phyloP scores from a whole-genome alignment of 768 basidiomycete genomes.

The Coprinellus micaceus region DNA sequence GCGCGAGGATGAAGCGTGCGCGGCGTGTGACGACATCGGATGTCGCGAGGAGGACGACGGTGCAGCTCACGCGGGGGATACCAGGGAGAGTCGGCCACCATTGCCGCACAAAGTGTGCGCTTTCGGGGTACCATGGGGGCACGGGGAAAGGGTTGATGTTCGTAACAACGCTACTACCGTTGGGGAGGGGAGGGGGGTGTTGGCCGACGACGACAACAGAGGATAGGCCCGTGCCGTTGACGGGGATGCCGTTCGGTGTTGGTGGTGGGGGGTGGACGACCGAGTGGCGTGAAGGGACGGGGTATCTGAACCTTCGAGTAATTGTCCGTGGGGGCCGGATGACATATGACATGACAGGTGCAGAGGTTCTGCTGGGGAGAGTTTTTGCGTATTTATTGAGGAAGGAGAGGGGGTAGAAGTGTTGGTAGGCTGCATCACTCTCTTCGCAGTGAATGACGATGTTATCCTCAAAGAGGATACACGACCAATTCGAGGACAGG shows the following conservation, averaged over 20 bases:
- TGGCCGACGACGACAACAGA: constrained; percentile 4
- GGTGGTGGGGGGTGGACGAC: background rate
- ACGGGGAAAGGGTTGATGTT: constrained; percentile 59
- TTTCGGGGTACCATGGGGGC: constrained; percentile 68
- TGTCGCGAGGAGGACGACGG: constrained; percentile 62
- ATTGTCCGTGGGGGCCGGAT: constrained; percentile 29
- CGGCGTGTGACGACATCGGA: constrained; percentile 59
- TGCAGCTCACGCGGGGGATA: constrained; percentile 67
- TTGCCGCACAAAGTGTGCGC: constrained; percentile 73
- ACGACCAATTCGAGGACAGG: constrained; percentile 73
- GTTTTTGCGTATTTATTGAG: constrained; percentile 31
- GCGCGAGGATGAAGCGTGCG: constrained; percentile 62
- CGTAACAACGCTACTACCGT: background rate
- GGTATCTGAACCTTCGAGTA: too few relatives aligned
- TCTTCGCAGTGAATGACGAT: constrained; percentile 77
- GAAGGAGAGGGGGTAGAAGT: constrained; percentile 59
- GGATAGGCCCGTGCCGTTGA: background rate
- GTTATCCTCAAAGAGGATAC: constrained; percentile 59
- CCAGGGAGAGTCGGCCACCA: constrained; percentile 73
- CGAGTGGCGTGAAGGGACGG: too few relatives aligned
- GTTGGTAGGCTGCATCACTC: constrained; percentile 58
- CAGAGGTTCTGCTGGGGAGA: constrained; percentile 24
- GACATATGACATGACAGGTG: constrained; percentile 38
- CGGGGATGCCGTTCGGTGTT: constrained; percentile 10
- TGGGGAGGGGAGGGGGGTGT: background rate